Evolutionary conservation across 805 yeast genomes (phyloP).

Genomic region (Yamadazyma takamatsuzukensis): DNA sequence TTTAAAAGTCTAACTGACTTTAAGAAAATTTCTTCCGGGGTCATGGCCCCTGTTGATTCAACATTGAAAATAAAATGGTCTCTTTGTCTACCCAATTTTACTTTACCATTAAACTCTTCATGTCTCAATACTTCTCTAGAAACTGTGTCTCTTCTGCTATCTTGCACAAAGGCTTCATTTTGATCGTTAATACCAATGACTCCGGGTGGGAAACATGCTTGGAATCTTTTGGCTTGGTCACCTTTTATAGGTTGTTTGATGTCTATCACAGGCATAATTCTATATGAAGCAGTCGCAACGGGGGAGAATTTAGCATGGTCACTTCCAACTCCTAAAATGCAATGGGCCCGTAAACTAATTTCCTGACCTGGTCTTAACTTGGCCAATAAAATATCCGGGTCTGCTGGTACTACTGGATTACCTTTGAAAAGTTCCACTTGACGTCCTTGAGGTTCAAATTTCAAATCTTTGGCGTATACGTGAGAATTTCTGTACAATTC

Average conservation of each 20-base stretch:
- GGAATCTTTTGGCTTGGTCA: conserved; percentile 70
- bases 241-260: conserved; percentile 75
- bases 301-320: conserved; percentile 99
- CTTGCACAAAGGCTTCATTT: conserved; percentile 76
- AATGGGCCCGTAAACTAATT: conserved; percentile 83
- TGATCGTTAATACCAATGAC: conserved; percentile 71
- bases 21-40: conserved; percentile 93
- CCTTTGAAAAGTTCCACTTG: conserved; percentile 70
- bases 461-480: conserved; percentile 85
- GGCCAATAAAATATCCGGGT: conserved; percentile 86
- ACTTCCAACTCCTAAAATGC: conserved; percentile 84
- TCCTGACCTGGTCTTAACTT: conserved; percentile 97
- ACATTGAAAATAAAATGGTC: conserved; percentile 93
- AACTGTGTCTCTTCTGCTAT: conserved; percentile 93
- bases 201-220: conserved; percentile 89
- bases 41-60: conserved; percentile 95
- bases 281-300: conserved; percentile 92
- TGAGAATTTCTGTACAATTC: conserved; percentile 78
- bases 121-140: conserved; percentile 95
- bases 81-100: conserved; percentile 84
- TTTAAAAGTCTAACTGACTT: conserved; percentile 83
- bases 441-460: conserved; percentile 87
- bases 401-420: conserved; percentile 68
- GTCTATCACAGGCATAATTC: conserved; percentile 84
- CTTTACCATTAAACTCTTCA: conserved; percentile 84